Conservation (phyloP, 768 basidiomycete species). For the Lentinula lateritia region DNA sequence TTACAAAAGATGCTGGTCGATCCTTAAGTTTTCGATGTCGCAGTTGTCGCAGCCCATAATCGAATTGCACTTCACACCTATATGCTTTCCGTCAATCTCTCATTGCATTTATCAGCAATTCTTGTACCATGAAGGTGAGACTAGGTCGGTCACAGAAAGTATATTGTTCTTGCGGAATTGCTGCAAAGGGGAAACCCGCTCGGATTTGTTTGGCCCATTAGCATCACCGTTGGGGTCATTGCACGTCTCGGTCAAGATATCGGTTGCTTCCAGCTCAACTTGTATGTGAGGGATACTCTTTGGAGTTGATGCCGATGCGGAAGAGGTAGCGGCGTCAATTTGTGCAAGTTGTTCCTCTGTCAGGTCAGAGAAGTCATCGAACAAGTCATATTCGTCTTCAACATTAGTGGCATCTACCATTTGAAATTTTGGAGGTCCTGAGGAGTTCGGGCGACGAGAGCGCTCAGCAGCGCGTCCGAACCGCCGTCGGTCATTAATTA, state of each 20-base stretch:
- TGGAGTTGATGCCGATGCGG: not conserved
- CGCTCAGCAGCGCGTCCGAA: not conserved
- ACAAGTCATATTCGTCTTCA: conserved; percentile 39
- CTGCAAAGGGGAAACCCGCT: conserved; percentile 21
- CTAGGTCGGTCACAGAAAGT: conserved; percentile 61
- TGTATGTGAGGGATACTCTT: conserved; percentile 26
- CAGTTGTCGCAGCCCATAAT: conserved; percentile 64
- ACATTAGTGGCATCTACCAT: not conserved
- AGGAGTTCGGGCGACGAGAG: no score
- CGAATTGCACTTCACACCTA: conserved; percentile 80
- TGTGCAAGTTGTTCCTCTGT: conserved; percentile 50
- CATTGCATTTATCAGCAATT: not conserved
- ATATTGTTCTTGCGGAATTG: conserved; percentile 38
- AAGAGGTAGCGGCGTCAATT: conserved; percentile 35
- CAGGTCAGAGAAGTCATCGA: conserved; percentile 48
- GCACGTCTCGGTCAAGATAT: not conserved
- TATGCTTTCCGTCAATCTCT: not conserved
- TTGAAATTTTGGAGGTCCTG: not conserved
- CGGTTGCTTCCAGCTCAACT: conserved; percentile 25
- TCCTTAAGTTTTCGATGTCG: conserved; percentile 40
- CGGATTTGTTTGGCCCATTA: conserved; percentile 16
- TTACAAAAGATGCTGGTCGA: conserved; percentile 53
- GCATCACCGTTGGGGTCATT: not conserved
- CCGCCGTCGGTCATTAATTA: not conserved
- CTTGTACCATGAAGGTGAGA: conserved; percentile 54